Percentiles rank a stretch among this genome's conserved stretches.
phyloP scores from a whole-genome alignment of 192 early-diverging fungal genomes.

The Backusella australiensis region DNA sequence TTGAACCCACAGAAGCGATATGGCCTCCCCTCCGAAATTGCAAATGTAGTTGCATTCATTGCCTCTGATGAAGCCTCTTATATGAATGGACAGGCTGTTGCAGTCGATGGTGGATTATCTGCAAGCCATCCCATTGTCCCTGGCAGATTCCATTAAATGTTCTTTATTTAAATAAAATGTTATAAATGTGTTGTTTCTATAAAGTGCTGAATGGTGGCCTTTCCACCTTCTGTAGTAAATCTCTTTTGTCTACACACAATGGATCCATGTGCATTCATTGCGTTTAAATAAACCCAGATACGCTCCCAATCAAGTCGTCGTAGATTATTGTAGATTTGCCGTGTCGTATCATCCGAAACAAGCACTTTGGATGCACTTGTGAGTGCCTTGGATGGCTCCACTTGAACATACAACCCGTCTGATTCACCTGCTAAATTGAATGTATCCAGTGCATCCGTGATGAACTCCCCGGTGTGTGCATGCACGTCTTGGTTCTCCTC shows the following conservation, averaged over 20 bases:
- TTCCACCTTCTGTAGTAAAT: constrained; percentile 32
- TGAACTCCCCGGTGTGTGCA: not conserved
- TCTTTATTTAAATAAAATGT: not conserved
- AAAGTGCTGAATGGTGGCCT: constrained; percentile 48
- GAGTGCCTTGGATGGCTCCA: not conserved
- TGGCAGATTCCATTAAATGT: constrained; percentile 26
- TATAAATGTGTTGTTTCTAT: constrained; percentile 34
- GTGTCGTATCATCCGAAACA: not conserved
- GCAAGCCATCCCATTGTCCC: constrained; percentile 31
- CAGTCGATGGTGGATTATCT: constrained; percentile 48
- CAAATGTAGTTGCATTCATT: constrained; percentile 42
- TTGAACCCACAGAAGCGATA: constrained; percentile 44
- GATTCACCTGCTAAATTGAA: not conserved
- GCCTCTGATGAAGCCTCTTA: constrained; percentile 50
- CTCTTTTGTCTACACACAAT: constrained; percentile 50
- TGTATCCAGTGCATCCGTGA: not conserved
- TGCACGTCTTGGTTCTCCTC: not conserved
- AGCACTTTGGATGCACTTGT: not conserved
- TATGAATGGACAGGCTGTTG: constrained; percentile 47
- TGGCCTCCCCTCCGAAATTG: constrained; percentile 42
- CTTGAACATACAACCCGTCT: not conserved
- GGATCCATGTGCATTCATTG: constrained; percentile 49
- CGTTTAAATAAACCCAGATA: constrained; percentile 41
- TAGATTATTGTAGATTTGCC: constrained; percentile 35
- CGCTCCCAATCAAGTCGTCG: constrained; percentile 45